Base-by-base conservation (phyloP, 2,329 filamentous ascomycete genomes). In the Gyromitra esculenta region DNA sequence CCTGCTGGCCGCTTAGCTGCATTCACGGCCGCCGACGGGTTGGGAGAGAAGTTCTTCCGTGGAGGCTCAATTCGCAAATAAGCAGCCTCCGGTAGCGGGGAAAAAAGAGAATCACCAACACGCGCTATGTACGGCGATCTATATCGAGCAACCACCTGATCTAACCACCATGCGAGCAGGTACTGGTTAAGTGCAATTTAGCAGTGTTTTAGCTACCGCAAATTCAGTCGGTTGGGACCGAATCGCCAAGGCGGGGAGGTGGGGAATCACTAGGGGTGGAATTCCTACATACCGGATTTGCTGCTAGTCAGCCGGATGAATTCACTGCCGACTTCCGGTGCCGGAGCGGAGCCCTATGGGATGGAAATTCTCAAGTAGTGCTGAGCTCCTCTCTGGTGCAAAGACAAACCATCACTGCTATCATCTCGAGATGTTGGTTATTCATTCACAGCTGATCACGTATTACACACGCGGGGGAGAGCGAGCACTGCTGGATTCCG, bases 111-210 rank as follows among this genome's bases (percentile, higher is more conserved):
- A 75, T 70, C 72, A 63, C 69, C 63, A 63, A 52, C 71, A 68
- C 63, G 54, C 65, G 48, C 66, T 75, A 70, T 64, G 45, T 63
- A 57, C 48, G 72, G n/a, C 59, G 72, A 75, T 75, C 66, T 57
- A 70, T 75, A 64, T 57, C 57, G 71, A 75, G 71, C 48, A 65
- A 75, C 71, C 75, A 77, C 75, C 75, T 77, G 75, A 77, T 75
- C 75, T 77, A 70, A 60, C 59, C 71, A 65, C 71, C 59, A 77
- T 77, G 71, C 75, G 71, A 77, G 65, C 59, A 66, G 69, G 64
- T 62, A 70, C 71, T 77, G 75, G 75, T 70, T 62, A 62, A 60
- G 60, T 52, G 64, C 48, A 67, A 66, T 72, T 66, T 75, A 39
- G 62, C 25, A 74, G 56, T 62, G 45, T 62, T 59, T 69, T 59